Conservation (phyloP, 164 flowering plant genomes). For the Sedum album region DNA sequence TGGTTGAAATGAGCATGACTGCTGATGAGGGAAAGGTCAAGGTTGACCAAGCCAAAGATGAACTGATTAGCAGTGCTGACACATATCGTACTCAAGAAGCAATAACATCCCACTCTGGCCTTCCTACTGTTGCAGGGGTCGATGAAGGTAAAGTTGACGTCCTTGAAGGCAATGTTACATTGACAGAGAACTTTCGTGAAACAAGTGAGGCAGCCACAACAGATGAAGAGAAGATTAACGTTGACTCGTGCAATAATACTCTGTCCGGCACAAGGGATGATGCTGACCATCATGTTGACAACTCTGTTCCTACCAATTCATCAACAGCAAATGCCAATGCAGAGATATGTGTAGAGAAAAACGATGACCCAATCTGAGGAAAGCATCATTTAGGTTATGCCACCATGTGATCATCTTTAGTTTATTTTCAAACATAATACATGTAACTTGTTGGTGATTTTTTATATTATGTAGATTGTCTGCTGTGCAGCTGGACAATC, state of each 20-base stretch:
- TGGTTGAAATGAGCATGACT: background rate
- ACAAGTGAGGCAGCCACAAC: background rate
- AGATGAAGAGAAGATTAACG: constrained; percentile 13
- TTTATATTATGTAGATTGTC: no score
- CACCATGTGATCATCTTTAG: background rate
- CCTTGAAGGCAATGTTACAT: background rate
- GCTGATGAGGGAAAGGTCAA: background rate
- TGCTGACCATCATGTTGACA: background rate
- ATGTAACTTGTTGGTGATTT: background rate
- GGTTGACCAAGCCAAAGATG: background rate
- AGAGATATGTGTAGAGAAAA: background rate
- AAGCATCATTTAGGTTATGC: background rate
- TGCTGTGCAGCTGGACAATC: background rate
- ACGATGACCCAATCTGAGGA: background rate
- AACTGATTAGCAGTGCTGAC: background rate
- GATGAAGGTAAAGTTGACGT: background rate
- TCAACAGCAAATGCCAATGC: background rate
- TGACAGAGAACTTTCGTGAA: constrained; percentile 14
- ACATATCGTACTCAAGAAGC: background rate
- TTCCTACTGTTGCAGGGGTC: background rate
- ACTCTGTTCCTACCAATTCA: constrained; percentile 4
- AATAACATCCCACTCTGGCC: background rate
- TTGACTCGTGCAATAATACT: background rate
- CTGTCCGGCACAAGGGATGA: background rate
- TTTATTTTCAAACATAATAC: no score